Evolutionary conservation across 2,329 filamentous ascomycete genomes (phyloP), one percentile per base, ranked within the genome.

Genomic region (Colletotrichum ledebouriae): DNA sequence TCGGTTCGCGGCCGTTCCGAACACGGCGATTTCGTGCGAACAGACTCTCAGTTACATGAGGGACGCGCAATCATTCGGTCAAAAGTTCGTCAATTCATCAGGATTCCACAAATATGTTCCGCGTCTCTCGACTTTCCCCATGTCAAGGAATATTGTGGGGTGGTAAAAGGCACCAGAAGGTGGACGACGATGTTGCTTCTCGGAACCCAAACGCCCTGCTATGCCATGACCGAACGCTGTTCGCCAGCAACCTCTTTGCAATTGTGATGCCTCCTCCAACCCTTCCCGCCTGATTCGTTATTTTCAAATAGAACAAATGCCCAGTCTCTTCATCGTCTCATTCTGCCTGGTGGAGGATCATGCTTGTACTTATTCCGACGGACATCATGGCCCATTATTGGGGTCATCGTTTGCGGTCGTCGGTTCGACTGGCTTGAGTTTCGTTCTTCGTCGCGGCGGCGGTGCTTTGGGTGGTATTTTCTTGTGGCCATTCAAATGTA

Each of bases 401-500:
- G 57, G 20, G 46, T 29, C 33, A 33, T 46, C 44, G 12, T 63
- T 63, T 29, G 58, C 57, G 5, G 50, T 50, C 10, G 67, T 50
- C 10, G 67, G 44, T 44, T 69, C 67, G 25, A 56, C 22, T n/a
- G 67, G 65, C 44, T 79, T 82, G 71, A 81, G 76, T 72, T 80
- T 80, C 41, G 83, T 83, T 68, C 77, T 79, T 46, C 84, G 77
- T 70, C 84, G 78, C 6, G 84, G 84, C 9, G 82, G 82, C 15
- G 82, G 82, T 59, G 82, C 80, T 71, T 83, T 83, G 1, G 82
- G 82, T 3, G 82, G 82, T 17, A 79, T 75, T 71, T 80, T 83
- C 72, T 83, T 84, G n/a, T 62, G 63, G 15, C 75, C 76, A 46
- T 77, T 78, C 37, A 73, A 55, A 37, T 75, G 73, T 17, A 73